These are phyloP conservation scores for Pseudogymnoascus sp. DNA, from an alignment of 2,329 filamentous ascomycete species.

Conservation along the genomic window DNA sequence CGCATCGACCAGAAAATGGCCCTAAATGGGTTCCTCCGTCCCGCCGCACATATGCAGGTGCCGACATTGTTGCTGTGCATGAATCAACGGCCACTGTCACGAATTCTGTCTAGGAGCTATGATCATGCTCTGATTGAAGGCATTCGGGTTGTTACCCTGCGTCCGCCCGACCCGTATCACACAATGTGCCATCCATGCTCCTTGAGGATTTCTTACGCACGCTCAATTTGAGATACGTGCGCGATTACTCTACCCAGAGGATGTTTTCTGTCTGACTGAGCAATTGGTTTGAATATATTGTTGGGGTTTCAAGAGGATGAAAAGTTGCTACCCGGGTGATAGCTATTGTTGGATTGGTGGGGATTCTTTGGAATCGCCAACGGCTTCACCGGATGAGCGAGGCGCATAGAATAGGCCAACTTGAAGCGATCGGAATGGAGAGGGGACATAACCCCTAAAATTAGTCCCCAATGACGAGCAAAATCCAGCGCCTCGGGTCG, in stretches of 20 bases:
- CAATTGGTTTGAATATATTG: slow-evolving; percentile 1
- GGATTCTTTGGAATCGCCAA: not conserved
- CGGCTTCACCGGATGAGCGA: not conserved
- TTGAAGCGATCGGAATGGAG: no score
- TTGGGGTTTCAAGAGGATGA: not conserved
- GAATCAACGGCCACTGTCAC: not conserved
- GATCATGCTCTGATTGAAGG: not conserved
- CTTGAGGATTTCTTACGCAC: not conserved
- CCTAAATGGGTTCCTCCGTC: not conserved
- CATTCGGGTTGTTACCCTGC: not conserved
- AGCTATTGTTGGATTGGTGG: not conserved
- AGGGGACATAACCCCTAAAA: not conserved
- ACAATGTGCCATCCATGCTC: not conserved
- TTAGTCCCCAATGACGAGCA: not conserved
- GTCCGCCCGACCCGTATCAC: not conserved
- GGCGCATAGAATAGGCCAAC: not conserved
- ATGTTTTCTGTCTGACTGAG: not conserved
- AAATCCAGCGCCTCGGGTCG: slow-evolving; percentile 4
- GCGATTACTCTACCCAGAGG: not conserved
- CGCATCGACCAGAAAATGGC: not conserved
- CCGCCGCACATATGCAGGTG: not conserved
- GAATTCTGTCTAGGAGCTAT: not conserved
- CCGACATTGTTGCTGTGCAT: not conserved
- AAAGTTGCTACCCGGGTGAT: not conserved
- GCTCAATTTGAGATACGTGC: not conserved